Evolutionary conservation across 331 rosid species (phyloP).

Genomic region (Acacia pycnantha): DNA sequence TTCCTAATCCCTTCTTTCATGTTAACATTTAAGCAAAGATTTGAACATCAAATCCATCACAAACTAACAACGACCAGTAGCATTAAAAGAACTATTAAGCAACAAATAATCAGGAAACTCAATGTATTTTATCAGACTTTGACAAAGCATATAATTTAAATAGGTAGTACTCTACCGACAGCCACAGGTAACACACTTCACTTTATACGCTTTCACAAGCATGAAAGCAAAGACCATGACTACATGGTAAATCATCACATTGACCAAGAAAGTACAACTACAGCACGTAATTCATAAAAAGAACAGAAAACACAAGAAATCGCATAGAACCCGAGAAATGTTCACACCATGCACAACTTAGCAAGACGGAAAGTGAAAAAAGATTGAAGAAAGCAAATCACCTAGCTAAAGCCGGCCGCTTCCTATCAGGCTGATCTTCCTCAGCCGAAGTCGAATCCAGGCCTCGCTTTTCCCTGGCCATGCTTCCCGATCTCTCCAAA

Average conservation of each 20-base stretch:
- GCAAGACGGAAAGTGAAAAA: neutral
- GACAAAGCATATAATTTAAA: neutral
- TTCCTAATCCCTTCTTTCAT: neutral
- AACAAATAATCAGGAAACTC: neutral
- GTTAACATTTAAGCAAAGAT: neutral
- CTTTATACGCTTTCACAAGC: neutral
- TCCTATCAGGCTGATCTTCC: conserved; percentile 72
- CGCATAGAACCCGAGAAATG: neutral
- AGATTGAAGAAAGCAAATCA: neutral
- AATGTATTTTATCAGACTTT: neutral
- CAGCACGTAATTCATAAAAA: neutral
- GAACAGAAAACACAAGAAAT: neutral
- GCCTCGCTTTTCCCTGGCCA: conserved; percentile 66
- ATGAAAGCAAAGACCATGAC: neutral
- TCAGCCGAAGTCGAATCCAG: conserved; percentile 65
- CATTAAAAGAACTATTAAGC: neutral
- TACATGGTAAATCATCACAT: neutral
- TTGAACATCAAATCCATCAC: neutral
- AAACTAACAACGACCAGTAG: neutral
- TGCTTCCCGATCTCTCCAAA: conserved; percentile 60
- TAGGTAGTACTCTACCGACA: neutral
- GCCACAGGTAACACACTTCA: neutral
- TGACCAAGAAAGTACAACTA: neutral
- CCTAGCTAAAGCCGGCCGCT: conserved; percentile 91
- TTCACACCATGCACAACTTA: neutral